phyloP scores from a whole-genome alignment of 2,329 filamentous ascomycete genomes.

The Ascochyta fabae region DNA sequence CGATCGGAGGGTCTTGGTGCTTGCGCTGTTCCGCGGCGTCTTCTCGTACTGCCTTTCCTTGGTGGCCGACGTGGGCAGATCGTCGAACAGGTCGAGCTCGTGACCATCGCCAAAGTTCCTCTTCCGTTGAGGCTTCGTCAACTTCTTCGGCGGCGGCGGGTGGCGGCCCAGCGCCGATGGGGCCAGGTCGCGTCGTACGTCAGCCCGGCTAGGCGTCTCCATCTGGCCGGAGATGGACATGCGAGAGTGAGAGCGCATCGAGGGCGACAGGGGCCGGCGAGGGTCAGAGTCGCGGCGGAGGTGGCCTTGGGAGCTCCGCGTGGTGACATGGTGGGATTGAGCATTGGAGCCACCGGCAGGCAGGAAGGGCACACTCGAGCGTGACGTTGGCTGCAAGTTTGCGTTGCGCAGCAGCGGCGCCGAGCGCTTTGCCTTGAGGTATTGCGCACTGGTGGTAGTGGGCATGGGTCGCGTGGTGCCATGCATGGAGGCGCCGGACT shows the following conservation, averaged over 20 bases:
- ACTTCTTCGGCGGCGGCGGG: slow-evolving; percentile 62
- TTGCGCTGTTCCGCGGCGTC: slow-evolving; percentile 73
- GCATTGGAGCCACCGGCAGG: slow-evolving; percentile 75
- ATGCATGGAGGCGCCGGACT: slow-evolving; percentile 76
- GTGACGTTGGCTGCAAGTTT: slow-evolving; percentile 62
- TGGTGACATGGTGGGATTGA: slow-evolving; percentile 78
- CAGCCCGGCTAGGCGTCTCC: slow-evolving; percentile 57
- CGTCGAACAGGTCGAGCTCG: slow-evolving; percentile 92
- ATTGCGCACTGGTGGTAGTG: slow-evolving; percentile 60
- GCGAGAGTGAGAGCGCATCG: slow-evolving; percentile 55
- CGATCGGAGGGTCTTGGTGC: slow-evolving; percentile 66
- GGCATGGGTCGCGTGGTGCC: slow-evolving; percentile 63
- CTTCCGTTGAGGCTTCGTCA: slow-evolving; percentile 39
- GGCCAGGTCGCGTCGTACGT: slow-evolving; percentile 53
- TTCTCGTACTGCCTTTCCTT: slow-evolving; percentile 84
- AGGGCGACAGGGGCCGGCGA: slow-evolving; percentile 54
- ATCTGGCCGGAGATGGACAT: slow-evolving; percentile 56
- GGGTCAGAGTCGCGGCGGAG: slow-evolving; percentile 85
- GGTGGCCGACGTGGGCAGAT: slow-evolving; percentile 85
- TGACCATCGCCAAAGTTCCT: slow-evolving; percentile 81
- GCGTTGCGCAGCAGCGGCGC: slow-evolving; percentile 62
- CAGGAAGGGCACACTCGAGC: slow-evolving; percentile 74
- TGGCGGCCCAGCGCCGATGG: slow-evolving; percentile 58
- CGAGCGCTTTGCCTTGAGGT: slow-evolving; percentile 66
- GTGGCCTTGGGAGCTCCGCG: slow-evolving; percentile 73